Evolutionary conservation across 805 yeast species (phyloP).

Genomic region (Candida rishiriensis): DNA sequence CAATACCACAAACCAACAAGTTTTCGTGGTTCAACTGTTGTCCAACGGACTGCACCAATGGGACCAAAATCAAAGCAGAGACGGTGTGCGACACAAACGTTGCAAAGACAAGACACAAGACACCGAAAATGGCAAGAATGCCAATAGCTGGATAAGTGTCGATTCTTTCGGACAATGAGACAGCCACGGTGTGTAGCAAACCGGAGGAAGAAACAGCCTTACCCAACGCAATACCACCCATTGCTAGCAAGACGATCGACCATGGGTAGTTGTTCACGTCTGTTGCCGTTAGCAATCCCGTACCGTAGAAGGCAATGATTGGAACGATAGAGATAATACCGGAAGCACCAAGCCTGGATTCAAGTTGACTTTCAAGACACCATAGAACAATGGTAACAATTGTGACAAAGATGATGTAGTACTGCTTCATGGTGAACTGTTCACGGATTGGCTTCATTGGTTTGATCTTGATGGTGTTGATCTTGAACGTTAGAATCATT

Average conservation of each 20-base stretch:
- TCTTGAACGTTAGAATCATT: slow-evolving; percentile 53
- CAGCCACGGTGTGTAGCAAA: slow-evolving; percentile 41
- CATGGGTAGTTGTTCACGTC: slow-evolving; percentile 51
- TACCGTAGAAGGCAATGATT: slow-evolving; percentile 44
- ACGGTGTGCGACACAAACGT: slow-evolving; percentile 54
- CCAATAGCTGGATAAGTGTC: slow-evolving; percentile 40
- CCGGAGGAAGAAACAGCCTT: slow-evolving; percentile 48
- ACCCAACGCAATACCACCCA: slow-evolving; percentile 54
- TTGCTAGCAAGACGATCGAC: slow-evolving; percentile 50
- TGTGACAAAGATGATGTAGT: slow-evolving; percentile 38
- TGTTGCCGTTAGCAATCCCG: slow-evolving; percentile 42
- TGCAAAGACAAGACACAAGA: slow-evolving; percentile 46
- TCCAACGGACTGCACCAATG: slow-evolving; percentile 48
- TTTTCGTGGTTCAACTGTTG: slow-evolving; percentile 41
- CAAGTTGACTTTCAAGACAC: slow-evolving; percentile 42
- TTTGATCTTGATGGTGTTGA: slow-evolving; percentile 42
- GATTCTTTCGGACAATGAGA: slow-evolving; percentile 38
- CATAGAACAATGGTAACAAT: slow-evolving; percentile 42
- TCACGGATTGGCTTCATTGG: slow-evolving; percentile 44
- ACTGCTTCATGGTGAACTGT: slow-evolving; percentile 40
- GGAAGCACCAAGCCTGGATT: slow-evolving; percentile 41
- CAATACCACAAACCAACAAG: slow-evolving; percentile 44
- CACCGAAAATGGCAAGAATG: slow-evolving; percentile 43
- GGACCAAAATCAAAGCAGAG: slow-evolving; percentile 48
- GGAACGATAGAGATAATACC: slow-evolving; percentile 48